phyloP scores from a whole-genome alignment of 192 early-diverging fungal genomes.

The Coemansia interrupta region DNA sequence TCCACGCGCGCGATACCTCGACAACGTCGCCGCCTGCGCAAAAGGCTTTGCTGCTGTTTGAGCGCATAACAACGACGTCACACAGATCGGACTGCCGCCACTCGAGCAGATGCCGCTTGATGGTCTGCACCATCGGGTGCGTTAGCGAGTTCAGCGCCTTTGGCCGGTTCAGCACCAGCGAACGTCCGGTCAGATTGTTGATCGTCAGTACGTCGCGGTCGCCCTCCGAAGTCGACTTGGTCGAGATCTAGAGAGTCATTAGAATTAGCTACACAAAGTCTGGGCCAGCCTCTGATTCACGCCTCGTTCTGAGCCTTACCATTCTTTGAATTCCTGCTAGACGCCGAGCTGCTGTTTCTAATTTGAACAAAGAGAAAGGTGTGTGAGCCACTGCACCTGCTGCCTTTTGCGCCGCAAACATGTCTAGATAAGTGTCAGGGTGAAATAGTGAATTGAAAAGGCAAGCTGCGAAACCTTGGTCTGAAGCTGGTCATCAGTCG shows the following conservation, averaged over 20 bases:
- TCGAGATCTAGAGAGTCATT: slow-evolving; percentile 20
- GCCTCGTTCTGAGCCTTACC: neutral
- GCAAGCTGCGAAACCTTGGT: neutral
- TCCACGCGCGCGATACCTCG: slow-evolving; percentile 52
- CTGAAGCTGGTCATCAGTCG: neutral
- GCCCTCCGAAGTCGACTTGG: slow-evolving; percentile 16
- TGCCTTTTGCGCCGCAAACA: slow-evolving; percentile 5
- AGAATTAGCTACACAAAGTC: neutral
- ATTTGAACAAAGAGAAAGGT: neutral
- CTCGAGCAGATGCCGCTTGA: slow-evolving; percentile 75
- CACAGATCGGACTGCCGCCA: slow-evolving; percentile 86
- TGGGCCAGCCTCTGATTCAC: neutral
- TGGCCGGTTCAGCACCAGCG: slow-evolving; percentile 76
- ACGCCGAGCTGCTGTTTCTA: slow-evolving; percentile 4
- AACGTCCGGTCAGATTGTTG: slow-evolving; percentile 51
- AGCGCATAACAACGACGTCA: slow-evolving; percentile 83
- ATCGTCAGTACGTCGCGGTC: slow-evolving; percentile 37
- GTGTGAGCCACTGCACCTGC: slow-evolving; percentile 4
- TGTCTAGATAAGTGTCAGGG: neutral
- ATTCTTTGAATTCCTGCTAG: slow-evolving; percentile 14
- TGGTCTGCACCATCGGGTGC: slow-evolving; percentile 76
- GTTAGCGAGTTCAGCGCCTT: slow-evolving; percentile 82
- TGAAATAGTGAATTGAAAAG: neutral
- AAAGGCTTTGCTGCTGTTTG: slow-evolving; percentile 71
- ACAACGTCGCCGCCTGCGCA: slow-evolving; percentile 89